phyloP scores from a whole-genome alignment of 495 filamentous ascomycete species.

The Talaromyces liani region DNA sequence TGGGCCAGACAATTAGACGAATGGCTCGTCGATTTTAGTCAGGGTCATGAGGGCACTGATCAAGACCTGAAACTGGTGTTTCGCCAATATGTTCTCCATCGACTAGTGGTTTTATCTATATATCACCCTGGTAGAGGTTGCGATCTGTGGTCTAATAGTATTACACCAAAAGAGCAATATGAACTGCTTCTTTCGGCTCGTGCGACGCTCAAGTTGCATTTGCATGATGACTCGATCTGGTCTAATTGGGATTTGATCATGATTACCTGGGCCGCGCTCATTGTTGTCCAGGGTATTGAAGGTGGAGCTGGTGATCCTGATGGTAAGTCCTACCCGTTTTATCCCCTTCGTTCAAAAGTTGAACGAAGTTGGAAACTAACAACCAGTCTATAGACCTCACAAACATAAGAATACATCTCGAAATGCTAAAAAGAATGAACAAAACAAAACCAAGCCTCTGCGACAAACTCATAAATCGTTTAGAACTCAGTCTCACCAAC shows the following conservation, averaged over 20 bases:
- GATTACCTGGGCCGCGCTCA: conserved; percentile 9
- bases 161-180: conserved; percentile 8
- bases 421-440: conserved; percentile 8
- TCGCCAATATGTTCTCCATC: conserved; percentile 9
- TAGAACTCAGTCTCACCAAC: conserved; percentile 6
- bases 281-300: conserved; percentile 8
- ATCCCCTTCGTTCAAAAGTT: no score
- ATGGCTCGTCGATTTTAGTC: conserved; percentile 9
- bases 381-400: conserved; percentile 2
- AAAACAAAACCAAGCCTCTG: conserved; percentile 6
- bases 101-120: conserved; percentile 8
- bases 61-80: conserved; percentile 5
- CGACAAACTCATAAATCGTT: conserved; percentile 8
- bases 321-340: background rate
- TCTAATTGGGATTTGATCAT: conserved; percentile 8
- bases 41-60: background rate
- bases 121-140: conserved; percentile 5
- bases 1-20: conserved; percentile 8
- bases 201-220: conserved; percentile 8
- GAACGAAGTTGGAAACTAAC: background rate
- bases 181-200: conserved; percentile 8
- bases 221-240: conserved; percentile 8
- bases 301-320: conserved; percentile 7
- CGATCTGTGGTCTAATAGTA: conserved; percentile 9
- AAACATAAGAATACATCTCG: conserved; percentile 9